These are phyloP conservation scores for Acacia melanoxylon DNA, from an alignment of 306 rosid genomes.

Conservation along the genomic window DNA sequence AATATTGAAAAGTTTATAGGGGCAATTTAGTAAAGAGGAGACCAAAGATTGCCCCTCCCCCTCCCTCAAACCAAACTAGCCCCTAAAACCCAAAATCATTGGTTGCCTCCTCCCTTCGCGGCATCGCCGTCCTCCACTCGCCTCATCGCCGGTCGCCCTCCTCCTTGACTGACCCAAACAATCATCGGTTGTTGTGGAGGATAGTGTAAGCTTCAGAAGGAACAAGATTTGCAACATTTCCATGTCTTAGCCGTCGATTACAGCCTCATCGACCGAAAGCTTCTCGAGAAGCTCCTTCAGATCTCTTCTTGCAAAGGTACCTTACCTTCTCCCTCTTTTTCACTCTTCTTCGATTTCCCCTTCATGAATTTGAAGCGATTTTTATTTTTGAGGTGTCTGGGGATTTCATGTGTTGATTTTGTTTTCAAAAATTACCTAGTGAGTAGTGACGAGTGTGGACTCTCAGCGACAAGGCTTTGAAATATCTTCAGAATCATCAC, in stretches of 20 bases:
- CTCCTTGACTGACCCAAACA: no score
- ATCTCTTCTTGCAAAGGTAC: conserved; percentile 80
- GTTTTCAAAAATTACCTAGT: conserved; percentile 34
- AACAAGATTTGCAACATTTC: conserved; percentile 55
- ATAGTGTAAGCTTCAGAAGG: conserved; percentile 19
- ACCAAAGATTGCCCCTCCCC: no score
- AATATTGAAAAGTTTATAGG: no score
- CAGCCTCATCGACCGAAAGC: conserved; percentile 70
- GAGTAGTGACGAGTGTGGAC: conserved; percentile 68
- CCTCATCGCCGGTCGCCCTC: no score
- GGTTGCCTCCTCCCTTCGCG: no score
- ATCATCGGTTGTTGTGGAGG: conserved; percentile 13
- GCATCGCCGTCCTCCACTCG: no score
- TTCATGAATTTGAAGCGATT: neutral
- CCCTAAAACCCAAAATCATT: no score
- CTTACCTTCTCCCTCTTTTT: neutral
- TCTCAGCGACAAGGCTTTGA: conserved; percentile 91
- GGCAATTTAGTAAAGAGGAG: no score
- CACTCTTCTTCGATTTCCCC: neutral
- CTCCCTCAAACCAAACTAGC: no score
- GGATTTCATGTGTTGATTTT: neutral
- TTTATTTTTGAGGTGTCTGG: neutral
- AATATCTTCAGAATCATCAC: conserved; percentile 55
- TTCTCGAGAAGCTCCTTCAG: conserved; percentile 79
- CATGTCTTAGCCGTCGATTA: conserved; percentile 97